Percentiles rank a stretch among this genome's conserved stretches.
phyloP scores from a whole-genome alignment of 2,329 filamentous ascomycete genomes.

The Monosporascus ibericus region DNA sequence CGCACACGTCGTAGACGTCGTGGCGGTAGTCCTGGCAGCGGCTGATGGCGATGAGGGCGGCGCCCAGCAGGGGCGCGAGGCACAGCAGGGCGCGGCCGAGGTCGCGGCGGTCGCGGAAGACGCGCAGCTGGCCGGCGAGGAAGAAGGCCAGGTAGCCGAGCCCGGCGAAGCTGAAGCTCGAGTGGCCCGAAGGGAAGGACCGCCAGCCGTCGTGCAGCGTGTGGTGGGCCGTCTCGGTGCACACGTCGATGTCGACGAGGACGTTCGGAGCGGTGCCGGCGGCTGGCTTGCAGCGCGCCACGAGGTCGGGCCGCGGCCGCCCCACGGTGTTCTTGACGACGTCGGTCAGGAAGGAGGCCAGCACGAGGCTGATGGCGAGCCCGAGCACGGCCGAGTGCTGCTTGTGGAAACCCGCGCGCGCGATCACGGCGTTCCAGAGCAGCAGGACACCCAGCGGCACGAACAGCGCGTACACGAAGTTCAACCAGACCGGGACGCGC shows the following conservation, averaged over 20 bases:
- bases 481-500: slow-evolving; percentile 73
- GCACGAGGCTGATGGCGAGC: slow-evolving; percentile 67
- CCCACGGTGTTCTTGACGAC: slow-evolving; percentile 85
- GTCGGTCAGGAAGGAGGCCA: slow-evolving; percentile 81
- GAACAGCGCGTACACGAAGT: slow-evolving; percentile 72
- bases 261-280: slow-evolving; percentile 38
- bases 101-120: slow-evolving; percentile 47
- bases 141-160: slow-evolving; percentile 69
- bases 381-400: slow-evolving; percentile 80
- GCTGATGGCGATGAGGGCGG: slow-evolving; percentile 62
- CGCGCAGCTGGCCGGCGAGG: slow-evolving; percentile 58
- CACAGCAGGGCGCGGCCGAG: slow-evolving; percentile 52
- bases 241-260: slow-evolving; percentile 62
- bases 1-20: slow-evolving; percentile 63
- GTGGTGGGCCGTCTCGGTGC: slow-evolving; percentile 64
- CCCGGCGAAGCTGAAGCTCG: slow-evolving; percentile 72
- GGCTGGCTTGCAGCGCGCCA: slow-evolving; percentile 73
- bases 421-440: slow-evolving; percentile 54
- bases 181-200: slow-evolving; percentile 76
- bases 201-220: slow-evolving; percentile 77
- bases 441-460: slow-evolving; percentile 64
- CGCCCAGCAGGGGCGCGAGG: slow-evolving; percentile 53
- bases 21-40: slow-evolving; percentile 66
- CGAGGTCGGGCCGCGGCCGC: slow-evolving; percentile 57
- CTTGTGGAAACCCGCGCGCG: slow-evolving; percentile 65